Percentiles rank a stretch among this genome's conserved stretches.
Evolutionary conservation across 148 eudicot genomes (phyloP).

Genomic region (Fallopia convolvulus): DNA sequence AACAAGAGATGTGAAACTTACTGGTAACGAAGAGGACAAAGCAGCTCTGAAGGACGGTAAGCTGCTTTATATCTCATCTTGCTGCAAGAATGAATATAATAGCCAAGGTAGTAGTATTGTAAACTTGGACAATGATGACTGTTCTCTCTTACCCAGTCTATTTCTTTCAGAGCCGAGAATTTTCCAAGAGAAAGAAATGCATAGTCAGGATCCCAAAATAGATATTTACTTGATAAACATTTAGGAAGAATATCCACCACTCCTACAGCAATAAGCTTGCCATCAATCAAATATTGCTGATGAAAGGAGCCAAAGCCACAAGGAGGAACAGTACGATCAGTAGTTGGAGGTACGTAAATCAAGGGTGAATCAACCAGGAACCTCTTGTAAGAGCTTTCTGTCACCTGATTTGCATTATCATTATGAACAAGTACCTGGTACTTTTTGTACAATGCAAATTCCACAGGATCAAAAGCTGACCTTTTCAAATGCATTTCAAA

Average conservation of each 20-base stretch:
- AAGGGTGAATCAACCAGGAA: conserved; percentile 88
- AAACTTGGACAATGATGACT: conserved; percentile 68
- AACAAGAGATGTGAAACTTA: conserved; percentile 32
- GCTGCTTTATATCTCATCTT: conserved; percentile 99
- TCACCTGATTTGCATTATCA: conserved; percentile 55
- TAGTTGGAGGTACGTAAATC: conserved; percentile 49
- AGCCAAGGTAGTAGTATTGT: conserved; percentile 91
- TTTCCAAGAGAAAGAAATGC: conserved; percentile 86
- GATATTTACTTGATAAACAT: conserved; percentile 89
- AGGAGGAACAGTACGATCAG: conserved; percentile 60
- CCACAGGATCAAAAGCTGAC: conserved; percentile 84
- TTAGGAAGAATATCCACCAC: conserved; percentile 94
- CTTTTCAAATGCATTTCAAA: conserved; percentile 62
- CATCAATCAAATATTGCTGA: conserved; percentile 86
- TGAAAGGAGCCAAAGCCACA: conserved; percentile 98
- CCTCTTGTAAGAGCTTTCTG: conserved; percentile 66
- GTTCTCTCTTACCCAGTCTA: conserved; percentile 72
- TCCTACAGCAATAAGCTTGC: conserved; percentile 86
- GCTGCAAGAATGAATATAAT: conserved; percentile 88
- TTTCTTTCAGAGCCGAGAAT: conserved; percentile 80
- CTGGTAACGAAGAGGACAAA: conserved; percentile 89
- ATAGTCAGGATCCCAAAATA: conserved; percentile 94
- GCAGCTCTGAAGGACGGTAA: conserved; percentile 89
- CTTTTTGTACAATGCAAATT: conserved; percentile 68
- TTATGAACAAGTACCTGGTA: conserved; percentile 83